Conservation (phyloP, 2,329 filamentous ascomycete genomes). For the Ophiocordyceps camponoti-leonardi region DNA sequence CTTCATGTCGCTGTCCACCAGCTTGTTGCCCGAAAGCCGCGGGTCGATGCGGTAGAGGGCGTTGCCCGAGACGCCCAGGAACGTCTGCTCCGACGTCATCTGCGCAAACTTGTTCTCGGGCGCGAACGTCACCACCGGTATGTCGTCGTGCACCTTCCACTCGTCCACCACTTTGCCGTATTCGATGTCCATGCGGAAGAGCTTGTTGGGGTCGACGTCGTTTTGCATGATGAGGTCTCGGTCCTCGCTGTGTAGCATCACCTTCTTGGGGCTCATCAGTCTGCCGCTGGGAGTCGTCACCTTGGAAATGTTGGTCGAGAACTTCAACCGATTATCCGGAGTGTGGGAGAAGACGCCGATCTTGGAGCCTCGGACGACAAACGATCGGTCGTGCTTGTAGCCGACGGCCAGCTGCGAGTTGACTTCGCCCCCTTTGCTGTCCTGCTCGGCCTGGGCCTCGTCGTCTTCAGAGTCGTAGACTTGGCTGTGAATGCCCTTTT, state of each 20-base stretch:
- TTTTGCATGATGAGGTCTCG: slow-evolving; percentile 82
- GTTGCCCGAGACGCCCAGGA: slow-evolving; percentile 83
- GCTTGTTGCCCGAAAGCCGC: slow-evolving; percentile 74
- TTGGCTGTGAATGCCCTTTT: slow-evolving; percentile 52
- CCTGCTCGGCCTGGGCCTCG: slow-evolving; percentile 46
- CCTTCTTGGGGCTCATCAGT: slow-evolving; percentile 85
- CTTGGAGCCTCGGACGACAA: slow-evolving; percentile 92
- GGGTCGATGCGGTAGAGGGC: slow-evolving; percentile 89
- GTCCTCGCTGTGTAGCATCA: slow-evolving; percentile 89
- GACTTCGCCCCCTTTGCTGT: slow-evolving; percentile 57
- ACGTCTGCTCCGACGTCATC: slow-evolving; percentile 89
- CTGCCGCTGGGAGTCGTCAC: slow-evolving; percentile 77
- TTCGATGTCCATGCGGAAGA: slow-evolving; percentile 95
- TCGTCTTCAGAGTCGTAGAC: slow-evolving; percentile 56
- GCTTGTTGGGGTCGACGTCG: slow-evolving; percentile 63
- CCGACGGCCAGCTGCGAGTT: slow-evolving; percentile 93
- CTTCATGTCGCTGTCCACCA: slow-evolving; percentile 85
- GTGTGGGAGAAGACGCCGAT: slow-evolving; percentile 99
- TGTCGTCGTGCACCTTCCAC: slow-evolving; percentile 96
- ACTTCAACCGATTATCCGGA: slow-evolving; percentile 78
- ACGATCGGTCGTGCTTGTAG: slow-evolving; percentile 92
- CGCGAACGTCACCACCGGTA: slow-evolving; percentile 78
- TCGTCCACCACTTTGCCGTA: slow-evolving; percentile 97
- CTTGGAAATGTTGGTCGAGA: slow-evolving; percentile 93
- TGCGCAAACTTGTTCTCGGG: slow-evolving; percentile 97